Evolutionary conservation across 2,329 filamentous ascomycete genomes (phyloP), one percentile per base, ranked within the genome.

Genomic region (Passalora sequoiae): DNA sequence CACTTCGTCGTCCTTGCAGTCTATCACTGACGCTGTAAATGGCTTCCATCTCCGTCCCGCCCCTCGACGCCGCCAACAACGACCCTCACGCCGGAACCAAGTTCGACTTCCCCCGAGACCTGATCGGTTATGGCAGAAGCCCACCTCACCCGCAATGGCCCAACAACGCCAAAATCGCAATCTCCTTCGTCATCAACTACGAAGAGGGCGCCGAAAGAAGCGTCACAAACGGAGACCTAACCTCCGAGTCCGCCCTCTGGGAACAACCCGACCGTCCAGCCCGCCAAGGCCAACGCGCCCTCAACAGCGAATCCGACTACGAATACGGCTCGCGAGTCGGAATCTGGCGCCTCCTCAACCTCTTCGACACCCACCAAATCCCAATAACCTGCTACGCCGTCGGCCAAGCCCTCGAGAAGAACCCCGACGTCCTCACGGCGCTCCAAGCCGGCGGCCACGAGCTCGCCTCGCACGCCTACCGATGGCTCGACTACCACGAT

Each of bases 341-440:
- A 3, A 70, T 70, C 56, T 76, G 73, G 73, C 62, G 72, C 3
- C 58, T 75, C 2, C 72, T 75, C 55, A 61, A 67, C 13, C 55
- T 75, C 41, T 75, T 75, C 61, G 69, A 72, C 49, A 63, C 69
- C 33, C 58, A 72, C 47, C 62, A 64, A 28, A 72, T 73, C 66
- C 72, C 72, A 53, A 73, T 71, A 48, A 75, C 73, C 0, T 60
- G 75, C 4, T 74, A 75, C 48, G 73, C 70, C 7, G 72, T 76
- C 2, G 73, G 66, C 2, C 63, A 69, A 30, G 73, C 72, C 1
- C 60, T 74, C 3, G 70, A 75, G 51, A 56, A 70, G 54, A 66
- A 73, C 42, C 72, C 72, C 0, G 67, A 68, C 39, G 71, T 75
- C 1, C 72, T 66, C 2, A 62, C 56, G n/a, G 61, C 68, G 4